A percentile compares a stretch with the other conserved stretches of the same genome.
Evolutionary conservation across 768 basidiomycete genomes (phyloP).

Genomic region (Obba rivulosa): DNA sequence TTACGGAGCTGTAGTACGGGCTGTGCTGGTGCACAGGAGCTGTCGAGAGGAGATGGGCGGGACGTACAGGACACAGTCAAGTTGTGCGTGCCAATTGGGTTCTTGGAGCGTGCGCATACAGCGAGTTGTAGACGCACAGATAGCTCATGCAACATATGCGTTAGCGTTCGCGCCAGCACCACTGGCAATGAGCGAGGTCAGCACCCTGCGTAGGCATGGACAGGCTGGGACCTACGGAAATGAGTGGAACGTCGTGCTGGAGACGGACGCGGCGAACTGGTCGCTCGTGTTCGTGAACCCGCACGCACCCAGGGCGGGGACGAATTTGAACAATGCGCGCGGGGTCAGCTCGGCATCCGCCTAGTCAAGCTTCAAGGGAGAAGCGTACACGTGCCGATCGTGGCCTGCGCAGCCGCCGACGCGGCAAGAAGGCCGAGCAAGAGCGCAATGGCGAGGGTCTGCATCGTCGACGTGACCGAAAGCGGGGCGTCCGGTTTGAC

Average conservation of each 20-base stretch:
- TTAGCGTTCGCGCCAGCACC: conserved; percentile 14
- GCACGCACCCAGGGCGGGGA: conserved; percentile 33
- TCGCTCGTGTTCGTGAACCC: conserved; percentile 30
- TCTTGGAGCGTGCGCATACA: conserved; percentile 14
- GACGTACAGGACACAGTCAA: conserved; percentile 23
- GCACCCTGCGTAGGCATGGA: neutral
- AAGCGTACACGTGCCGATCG: no score
- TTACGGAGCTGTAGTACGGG: no score
- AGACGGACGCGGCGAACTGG: conserved; percentile 34
- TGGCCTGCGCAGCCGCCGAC: no score
- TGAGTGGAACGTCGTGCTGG: conserved; percentile 25
- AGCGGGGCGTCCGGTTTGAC: no score
- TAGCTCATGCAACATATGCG: conserved; percentile 3
- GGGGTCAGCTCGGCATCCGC: no score
- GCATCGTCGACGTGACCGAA: no score
- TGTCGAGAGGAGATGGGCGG: no score
- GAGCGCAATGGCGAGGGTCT: no score
- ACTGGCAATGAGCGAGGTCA: conserved; percentile 1
- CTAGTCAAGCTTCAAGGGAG: no score
- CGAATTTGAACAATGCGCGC: conserved; percentile 29
- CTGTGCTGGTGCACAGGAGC: no score
- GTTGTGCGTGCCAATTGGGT: conserved; percentile 28
- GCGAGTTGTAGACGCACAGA: neutral
- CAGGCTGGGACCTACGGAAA: conserved; percentile 26
- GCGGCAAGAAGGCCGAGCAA: no score